phyloP scores from a whole-genome alignment of 306 rosid species.

The Vigna hirtella region DNA sequence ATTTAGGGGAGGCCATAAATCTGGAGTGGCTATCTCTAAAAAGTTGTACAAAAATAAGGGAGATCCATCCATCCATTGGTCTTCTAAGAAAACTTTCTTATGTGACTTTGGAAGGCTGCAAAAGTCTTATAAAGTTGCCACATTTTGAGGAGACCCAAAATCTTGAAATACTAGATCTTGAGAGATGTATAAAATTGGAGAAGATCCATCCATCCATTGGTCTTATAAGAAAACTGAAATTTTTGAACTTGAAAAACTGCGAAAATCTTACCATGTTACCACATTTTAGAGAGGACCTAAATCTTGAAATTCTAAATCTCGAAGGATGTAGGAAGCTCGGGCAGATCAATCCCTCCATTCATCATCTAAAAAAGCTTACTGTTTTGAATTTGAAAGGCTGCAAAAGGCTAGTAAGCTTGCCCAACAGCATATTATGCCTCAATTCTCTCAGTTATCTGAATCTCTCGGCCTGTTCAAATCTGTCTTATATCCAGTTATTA shows the following conservation, averaged over 20 bases:
- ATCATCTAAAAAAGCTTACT: background rate
- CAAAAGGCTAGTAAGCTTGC: conserved; percentile 4
- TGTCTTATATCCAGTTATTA: background rate
- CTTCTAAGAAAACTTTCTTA: background rate
- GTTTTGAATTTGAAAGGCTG: background rate
- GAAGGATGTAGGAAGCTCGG: background rate
- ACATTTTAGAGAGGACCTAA: background rate
- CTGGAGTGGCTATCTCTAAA: accelerated
- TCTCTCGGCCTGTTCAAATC: background rate
- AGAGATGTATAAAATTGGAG: background rate
- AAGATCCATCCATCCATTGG: background rate
- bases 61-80: background rate
- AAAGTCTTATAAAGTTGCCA: background rate
- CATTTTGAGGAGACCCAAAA: background rate
- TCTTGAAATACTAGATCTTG: background rate
- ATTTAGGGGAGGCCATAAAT: background rate
- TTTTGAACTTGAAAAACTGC: background rate
- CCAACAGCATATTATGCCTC: background rate
- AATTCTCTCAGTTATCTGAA: conserved; percentile 23
- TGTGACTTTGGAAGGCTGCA: background rate
- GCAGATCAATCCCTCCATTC: background rate
- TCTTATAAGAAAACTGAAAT: background rate
- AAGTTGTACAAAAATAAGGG: background rate
- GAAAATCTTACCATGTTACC: background rate
- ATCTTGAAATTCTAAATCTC: background rate